Percentiles rank a stretch among this genome's conserved stretches.
Conservation (phyloP, 2,329 filamentous ascomycete genomes). For the Allantophomopsis lycopodina region DNA sequence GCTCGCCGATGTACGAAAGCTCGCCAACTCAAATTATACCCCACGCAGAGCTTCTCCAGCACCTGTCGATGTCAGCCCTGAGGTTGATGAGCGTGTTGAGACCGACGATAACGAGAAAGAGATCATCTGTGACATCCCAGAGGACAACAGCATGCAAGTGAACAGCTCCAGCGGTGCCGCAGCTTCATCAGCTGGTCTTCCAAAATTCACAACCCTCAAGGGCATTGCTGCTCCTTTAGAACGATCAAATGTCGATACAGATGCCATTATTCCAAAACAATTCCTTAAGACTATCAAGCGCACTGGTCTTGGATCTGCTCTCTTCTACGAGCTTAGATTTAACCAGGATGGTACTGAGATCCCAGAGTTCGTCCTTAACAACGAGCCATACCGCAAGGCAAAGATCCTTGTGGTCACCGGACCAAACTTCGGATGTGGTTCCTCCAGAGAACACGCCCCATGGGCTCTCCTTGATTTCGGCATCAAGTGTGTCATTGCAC, state of each 20-base stretch:
- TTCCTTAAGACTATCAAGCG: conserved; percentile 99
- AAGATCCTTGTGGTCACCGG: conserved; percentile 91
- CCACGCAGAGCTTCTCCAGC: conserved; percentile 11
- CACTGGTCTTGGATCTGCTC: conserved; percentile 75
- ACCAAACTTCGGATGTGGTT: conserved; percentile 89
- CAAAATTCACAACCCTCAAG: conserved; percentile 72
- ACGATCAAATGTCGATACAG: conserved; percentile 88
- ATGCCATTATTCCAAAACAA: conserved; percentile 98
- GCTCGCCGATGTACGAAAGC: conserved; percentile 79
- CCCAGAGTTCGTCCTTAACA: conserved; percentile 76
- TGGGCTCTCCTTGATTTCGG: conserved; percentile 97
- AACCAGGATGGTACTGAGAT: conserved; percentile 62
- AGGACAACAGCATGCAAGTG: conserved; percentile 50
- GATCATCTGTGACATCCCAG: conserved; percentile 39
- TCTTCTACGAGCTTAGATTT: conserved; percentile 79
- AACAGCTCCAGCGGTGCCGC: conserved; percentile 40
- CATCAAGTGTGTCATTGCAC: conserved; percentile 86
- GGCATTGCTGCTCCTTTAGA: conserved; percentile 83
- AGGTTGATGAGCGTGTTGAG: conserved; percentile 16
- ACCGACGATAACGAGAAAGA: conserved; percentile 39
- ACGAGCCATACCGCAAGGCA: conserved; percentile 67
- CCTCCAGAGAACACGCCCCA: conserved; percentile 85
- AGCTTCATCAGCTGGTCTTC: conserved; percentile 49
- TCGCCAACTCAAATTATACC: conserved; percentile 42
- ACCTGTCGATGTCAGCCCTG: conserved; percentile 7